A percentile compares a stretch with the other conserved stretches of the same genome.
These are phyloP conservation scores for Pleurotus salmoneostramineus DNA, from an alignment of 768 basidiomycete species.

Conservation along the genomic window DNA sequence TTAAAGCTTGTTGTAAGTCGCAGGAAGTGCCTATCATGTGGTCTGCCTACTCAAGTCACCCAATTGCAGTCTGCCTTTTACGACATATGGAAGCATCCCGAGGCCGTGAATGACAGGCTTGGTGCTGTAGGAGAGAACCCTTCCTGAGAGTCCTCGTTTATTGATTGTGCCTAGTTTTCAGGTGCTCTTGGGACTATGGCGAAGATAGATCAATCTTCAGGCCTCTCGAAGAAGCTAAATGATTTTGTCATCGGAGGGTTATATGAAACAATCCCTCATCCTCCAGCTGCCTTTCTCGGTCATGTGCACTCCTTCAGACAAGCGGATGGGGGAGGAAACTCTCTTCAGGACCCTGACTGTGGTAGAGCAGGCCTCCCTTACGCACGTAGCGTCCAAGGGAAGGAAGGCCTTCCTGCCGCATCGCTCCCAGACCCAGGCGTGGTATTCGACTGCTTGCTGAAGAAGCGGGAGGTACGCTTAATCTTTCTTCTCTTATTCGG, in stretches of 20 bases:
- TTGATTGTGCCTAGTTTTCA: slow-evolving; percentile 18
- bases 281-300: slow-evolving; percentile 32
- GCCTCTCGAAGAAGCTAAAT: slow-evolving; percentile 16
- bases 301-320: slow-evolving; percentile 30
- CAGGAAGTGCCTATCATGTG: neutral
- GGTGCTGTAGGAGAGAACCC: slow-evolving; percentile 18
- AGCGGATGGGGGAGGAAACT: slow-evolving; percentile 52
- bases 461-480: slow-evolving; percentile 31
- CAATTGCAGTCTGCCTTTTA: slow-evolving; percentile 23
- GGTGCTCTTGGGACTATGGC: slow-evolving; percentile 24
- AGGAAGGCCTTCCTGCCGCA: slow-evolving; percentile 31
- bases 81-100: slow-evolving; percentile 23
- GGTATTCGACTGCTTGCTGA: slow-evolving; percentile 60
- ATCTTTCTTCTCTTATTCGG: slow-evolving; percentile 21
- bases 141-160: neutral
- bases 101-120: slow-evolving; percentile 40
- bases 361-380: slow-evolving; percentile 52
- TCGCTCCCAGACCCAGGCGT: slow-evolving; percentile 53
- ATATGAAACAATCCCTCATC: slow-evolving; percentile 61
- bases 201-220: slow-evolving; percentile 14
- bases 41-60: neutral
- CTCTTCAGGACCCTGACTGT: slow-evolving; percentile 35
- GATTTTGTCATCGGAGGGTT: slow-evolving; percentile 27
- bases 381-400: slow-evolving; percentile 46
- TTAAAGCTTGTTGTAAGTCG: slow-evolving; percentile 18